Percentiles rank a stretch among this genome's conserved stretches.
phyloP scores from a whole-genome alignment of 345 rosid genomes.

The Zanthoxylum bungeanum region DNA sequence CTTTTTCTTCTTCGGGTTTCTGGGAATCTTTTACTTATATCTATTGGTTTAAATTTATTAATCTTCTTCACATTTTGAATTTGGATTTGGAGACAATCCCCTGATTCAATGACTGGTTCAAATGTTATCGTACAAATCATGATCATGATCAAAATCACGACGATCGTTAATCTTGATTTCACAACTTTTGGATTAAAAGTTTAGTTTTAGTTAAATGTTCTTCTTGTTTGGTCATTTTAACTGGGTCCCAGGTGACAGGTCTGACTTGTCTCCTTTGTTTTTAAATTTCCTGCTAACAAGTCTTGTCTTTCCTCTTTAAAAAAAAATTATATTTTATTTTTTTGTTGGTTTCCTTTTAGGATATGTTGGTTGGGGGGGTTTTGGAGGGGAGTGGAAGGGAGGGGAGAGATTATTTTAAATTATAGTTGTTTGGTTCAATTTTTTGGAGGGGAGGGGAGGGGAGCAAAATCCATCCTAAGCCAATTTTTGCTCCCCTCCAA shows the following conservation, averaged over 20 bases:
- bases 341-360: too few relatives aligned
- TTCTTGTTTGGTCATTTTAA: slow-evolving; percentile 11
- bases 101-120: slow-evolving; percentile 9
- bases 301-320: neutral
- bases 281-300: slow-evolving; percentile 8
- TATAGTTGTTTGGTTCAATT: too few relatives aligned
- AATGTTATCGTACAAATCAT: slow-evolving; percentile 2
- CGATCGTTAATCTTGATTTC: neutral
- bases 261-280: neutral
- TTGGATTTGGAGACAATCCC: slow-evolving; percentile 11
- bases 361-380: too few relatives aligned
- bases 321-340: neutral
- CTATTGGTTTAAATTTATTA: neutral
- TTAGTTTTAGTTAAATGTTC: neutral
- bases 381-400: too few relatives aligned
- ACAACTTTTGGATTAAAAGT: neutral
- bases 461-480: too few relatives aligned
- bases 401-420: too few relatives aligned
- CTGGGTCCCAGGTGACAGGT: slow-evolving; percentile 27
- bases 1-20: slow-evolving; percentile 18
- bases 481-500: too few relatives aligned
- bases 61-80: neutral
- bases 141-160: slow-evolving; percentile 1
- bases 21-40: neutral
- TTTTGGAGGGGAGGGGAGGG: too few relatives aligned